Evolutionary conservation across 2,329 filamentous ascomycete genomes (phyloP).

Genomic region (Verticillium dahliae): DNA sequence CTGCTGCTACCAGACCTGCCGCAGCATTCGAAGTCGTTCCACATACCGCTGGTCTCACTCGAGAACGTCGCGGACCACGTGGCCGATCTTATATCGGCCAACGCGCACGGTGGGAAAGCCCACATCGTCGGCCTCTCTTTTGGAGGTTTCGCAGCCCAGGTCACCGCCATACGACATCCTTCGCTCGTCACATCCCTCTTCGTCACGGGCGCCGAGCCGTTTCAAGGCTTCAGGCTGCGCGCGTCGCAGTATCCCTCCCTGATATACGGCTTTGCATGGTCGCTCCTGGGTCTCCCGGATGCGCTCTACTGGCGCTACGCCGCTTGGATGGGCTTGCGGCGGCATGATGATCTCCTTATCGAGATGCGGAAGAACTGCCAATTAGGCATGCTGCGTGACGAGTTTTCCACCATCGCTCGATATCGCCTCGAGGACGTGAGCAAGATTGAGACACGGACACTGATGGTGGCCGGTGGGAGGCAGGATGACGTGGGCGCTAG

Average conservation of each 20-base stretch:
- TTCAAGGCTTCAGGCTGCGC: conserved; percentile 16
- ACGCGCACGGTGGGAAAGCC: conserved; percentile 26
- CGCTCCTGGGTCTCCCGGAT: conserved; percentile 15
- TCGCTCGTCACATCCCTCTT: conserved; percentile 26
- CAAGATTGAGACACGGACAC: conserved; percentile 17
- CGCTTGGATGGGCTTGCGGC: conserved; percentile 17
- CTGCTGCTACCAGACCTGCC: conserved; percentile 31
- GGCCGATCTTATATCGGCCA: conserved; percentile 24
- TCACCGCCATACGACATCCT: conserved; percentile 24
- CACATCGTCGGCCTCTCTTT: conserved; percentile 34
- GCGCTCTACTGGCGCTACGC: conserved; percentile 19
- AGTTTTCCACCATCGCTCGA: conserved; percentile 16
- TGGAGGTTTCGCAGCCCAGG: conserved; percentile 27
- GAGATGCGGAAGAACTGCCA: conserved; percentile 26
- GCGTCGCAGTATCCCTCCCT: conserved; percentile 19
- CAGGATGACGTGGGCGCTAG: conserved; percentile 24
- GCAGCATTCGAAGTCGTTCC: conserved; percentile 27
- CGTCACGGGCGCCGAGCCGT: conserved; percentile 24
- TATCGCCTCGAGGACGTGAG: conserved; percentile 18
- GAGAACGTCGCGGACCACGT: conserved; percentile 22
- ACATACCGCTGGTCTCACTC: conserved; percentile 23
- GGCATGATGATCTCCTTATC: conserved; percentile 20
- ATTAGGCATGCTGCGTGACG: conserved; percentile 16
- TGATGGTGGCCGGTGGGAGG: conserved; percentile 21
- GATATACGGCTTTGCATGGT: conserved; percentile 13